Evolutionary conservation across 306 rosid genomes (phyloP).

Genomic region (Quercus bicolor): DNA sequence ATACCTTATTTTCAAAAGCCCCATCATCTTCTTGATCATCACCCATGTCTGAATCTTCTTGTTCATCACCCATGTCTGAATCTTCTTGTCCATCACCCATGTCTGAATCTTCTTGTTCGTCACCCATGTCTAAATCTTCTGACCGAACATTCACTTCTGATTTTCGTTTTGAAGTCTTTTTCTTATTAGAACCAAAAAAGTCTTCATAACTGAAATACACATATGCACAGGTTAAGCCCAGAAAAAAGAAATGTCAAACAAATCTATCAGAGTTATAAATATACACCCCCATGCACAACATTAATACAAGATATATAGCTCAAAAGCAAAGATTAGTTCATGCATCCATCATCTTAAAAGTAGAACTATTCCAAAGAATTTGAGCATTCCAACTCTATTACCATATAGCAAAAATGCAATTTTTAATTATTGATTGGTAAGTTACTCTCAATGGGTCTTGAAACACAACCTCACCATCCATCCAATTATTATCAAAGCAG

Average conservation of each 20-base stretch:
- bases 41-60: not conserved
- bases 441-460: too few relatives aligned
- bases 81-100: constrained; percentile 17
- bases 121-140: constrained; percentile 35
- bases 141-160: constrained; percentile 29
- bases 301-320: not conserved
- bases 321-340: not conserved
- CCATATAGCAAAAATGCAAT: not conserved
- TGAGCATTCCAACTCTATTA: not conserved
- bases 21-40: constrained; percentile 27
- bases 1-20: constrained; percentile 38
- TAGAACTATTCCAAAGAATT: not conserved
- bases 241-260: constrained; percentile 3
- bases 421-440: not conserved
- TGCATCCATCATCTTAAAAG: not conserved
- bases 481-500: too few relatives aligned
- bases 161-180: constrained; percentile 37
- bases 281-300: not conserved
- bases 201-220: constrained; percentile 66
- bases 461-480: too few relatives aligned
- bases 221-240: constrained; percentile 14
- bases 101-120: constrained; percentile 35
- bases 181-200: constrained; percentile 54
- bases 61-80: constrained; percentile 3
- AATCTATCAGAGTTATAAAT: constrained; percentile 6